Evolutionary conservation across 106 monocot genomes (phyloP), one percentile per base, ranked within the genome.

Genomic region (Phalaenopsis aphrodite): DNA sequence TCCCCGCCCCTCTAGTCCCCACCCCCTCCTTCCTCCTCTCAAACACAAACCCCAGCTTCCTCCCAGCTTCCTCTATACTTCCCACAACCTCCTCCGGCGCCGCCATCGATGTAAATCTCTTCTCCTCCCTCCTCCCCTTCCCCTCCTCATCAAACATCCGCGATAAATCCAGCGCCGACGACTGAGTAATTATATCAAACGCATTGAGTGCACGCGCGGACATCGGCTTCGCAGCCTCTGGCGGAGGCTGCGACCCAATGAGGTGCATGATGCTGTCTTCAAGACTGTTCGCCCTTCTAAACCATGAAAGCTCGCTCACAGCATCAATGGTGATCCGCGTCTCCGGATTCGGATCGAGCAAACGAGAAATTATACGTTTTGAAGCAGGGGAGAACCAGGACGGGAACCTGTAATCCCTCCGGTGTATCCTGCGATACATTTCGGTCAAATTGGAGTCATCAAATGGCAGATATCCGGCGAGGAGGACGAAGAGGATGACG

Each of bases 311-410:
- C 5, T 86, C 79, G 81, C 79, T 57, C 2, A 92, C 46, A 0
- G 76, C 82, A 6, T 84, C 81, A 41, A 89, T 76, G 61, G 87
- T 78, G 76, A 88, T 56, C 8, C 92, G 55, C 0, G 87, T 89
- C 17, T 58, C 84, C 3, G 89, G 89, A 76, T 90, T 88, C 1
- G 87, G 87, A 52, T 92, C 89, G 18, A 92, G 87, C 12, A 92
- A 82, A 18, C 85, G 80, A 11, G 36, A 38, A 18, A 92, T 72
- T 21, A 92, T 49, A 16, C 84, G 42, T 15, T 80, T 67, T 15
- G 89, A 82, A 5, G 82, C 15, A 5, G 67, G 80, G 3, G 89
- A 85, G 52, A 92, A 84, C 84, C 85, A 89, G 11, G 76, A 9
- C 4, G 89, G 92, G 84, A 87, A 84, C 38, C 79, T 41, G 75